Conservation (phyloP, 1,284 basidiomycete genomes). For the Mycosarcoma mackinlayi region DNA sequence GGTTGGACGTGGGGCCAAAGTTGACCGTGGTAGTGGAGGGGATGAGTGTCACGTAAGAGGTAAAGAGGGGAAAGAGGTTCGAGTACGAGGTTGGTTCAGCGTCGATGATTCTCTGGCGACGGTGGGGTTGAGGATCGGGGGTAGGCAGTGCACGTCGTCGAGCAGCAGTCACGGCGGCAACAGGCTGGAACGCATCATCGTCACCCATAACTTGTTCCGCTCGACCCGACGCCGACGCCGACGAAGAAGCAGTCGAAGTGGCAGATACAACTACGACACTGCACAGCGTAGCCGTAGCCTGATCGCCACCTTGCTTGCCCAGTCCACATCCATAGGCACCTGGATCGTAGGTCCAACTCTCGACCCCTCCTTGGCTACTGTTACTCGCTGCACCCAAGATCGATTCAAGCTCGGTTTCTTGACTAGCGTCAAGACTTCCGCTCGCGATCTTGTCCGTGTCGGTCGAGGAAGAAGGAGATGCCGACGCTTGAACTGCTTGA, state of each 20-base stretch:
- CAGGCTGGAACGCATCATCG: slow-evolving; percentile 7
- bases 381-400: slow-evolving; percentile 3
- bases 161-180: slow-evolving; percentile 4
- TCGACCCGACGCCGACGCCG: background rate
- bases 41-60: slow-evolving; percentile 28
- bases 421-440: slow-evolving; percentile 9
- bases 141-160: slow-evolving; percentile 14
- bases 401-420: slow-evolving; percentile 13
- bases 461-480: slow-evolving; percentile 7
- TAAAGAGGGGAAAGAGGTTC: slow-evolving; percentile 45
- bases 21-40: slow-evolving; percentile 34
- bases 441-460: slow-evolving; percentile 26
- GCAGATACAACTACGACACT: too few relatives aligned
- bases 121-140: slow-evolving; percentile 6
- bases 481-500: slow-evolving; percentile 21
- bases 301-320: slow-evolving; percentile 1
- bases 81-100: background rate
- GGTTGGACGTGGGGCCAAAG: slow-evolving; percentile 41
- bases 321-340: slow-evolving; percentile 46
- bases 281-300: slow-evolving; percentile 30
- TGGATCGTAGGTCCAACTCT: slow-evolving; percentile 36
- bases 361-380: background rate
- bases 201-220: background rate
- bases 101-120: slow-evolving; percentile 13
- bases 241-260: slow-evolving; percentile 8